phyloP scores from a whole-genome alignment of 257 asterid genomes.

The Buddleja alternifolia region DNA sequence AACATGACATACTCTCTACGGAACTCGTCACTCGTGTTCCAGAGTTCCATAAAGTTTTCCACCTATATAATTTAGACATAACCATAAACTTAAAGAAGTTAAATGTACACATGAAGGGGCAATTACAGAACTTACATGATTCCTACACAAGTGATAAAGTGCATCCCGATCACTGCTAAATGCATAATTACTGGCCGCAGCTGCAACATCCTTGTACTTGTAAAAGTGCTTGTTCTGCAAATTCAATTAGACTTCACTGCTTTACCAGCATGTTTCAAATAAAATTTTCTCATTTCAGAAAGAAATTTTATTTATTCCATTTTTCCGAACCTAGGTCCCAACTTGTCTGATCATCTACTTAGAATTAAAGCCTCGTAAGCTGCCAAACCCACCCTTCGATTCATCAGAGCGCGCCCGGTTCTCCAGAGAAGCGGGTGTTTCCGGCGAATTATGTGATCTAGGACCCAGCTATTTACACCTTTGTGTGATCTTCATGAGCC shows the following conservation, averaged over 20 bases:
- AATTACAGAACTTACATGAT: constrained; percentile 53
- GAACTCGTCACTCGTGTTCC: constrained; percentile 72
- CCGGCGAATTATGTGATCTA: no score
- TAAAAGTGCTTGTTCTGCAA: constrained; percentile 73
- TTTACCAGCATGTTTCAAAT: background rate
- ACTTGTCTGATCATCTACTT: no score
- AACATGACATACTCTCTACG: constrained; percentile 64
- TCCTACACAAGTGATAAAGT: constrained; percentile 55
- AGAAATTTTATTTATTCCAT: no score
- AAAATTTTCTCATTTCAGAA: background rate
- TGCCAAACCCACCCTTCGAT: no score
- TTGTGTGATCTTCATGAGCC: no score
- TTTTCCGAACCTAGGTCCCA: no score
- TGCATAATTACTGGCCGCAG: constrained; percentile 60
- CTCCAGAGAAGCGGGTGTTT: no score
- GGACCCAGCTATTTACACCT: no score
- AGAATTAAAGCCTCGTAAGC: no score
- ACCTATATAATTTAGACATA: constrained; percentile 47
- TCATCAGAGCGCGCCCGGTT: no score
- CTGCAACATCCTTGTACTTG: constrained; percentile 62
- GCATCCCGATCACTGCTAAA: constrained; percentile 54
- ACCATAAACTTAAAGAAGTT: background rate
- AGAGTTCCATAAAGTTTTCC: constrained; percentile 66
- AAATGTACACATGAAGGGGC: constrained; percentile 6
- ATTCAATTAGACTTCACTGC: constrained; percentile 28